These are phyloP conservation scores for Erythrobasidium hasegawianum DNA, from an alignment of 1,284 basidiomycete genomes.

Conservation along the genomic window DNA sequence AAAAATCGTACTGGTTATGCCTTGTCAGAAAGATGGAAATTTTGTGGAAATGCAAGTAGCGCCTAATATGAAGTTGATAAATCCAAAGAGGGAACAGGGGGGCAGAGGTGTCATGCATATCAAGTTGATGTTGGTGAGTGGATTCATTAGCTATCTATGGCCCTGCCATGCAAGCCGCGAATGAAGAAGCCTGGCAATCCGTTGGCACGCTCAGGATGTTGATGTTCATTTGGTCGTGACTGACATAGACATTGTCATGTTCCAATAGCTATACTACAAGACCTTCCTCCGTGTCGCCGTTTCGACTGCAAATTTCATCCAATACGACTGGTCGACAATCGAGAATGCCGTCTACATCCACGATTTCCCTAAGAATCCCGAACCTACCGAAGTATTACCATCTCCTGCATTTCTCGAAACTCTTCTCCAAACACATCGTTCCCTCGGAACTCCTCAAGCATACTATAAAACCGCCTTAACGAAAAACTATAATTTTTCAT, in stretches of 20 bases:
- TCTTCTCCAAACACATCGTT: conserved; percentile 11
- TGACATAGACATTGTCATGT: too few species aligned
- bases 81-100: conserved; percentile 20
- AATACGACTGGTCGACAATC: conserved; percentile 31
- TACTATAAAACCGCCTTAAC: conserved; percentile 14
- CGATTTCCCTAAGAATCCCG: conserved; percentile 13
- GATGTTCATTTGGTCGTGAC: neutral
- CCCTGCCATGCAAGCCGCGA: too few species aligned
- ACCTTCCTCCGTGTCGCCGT: conserved; percentile 26
- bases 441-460: conserved; percentile 20
- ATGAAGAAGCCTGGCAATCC: too few species aligned
- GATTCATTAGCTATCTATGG: too few species aligned
- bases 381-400: neutral
- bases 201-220: too few species aligned
- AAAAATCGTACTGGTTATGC: conserved; percentile 31
- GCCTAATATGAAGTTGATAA: conserved; percentile 26
- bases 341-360: conserved; percentile 33
- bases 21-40: conserved; percentile 4
- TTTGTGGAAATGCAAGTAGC: conserved; percentile 13
- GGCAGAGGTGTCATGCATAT: conserved; percentile 31
- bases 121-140: conserved; percentile 21
- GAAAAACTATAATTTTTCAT: conserved; percentile 7
- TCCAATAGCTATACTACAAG: conserved; percentile 29
- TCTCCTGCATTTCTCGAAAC: conserved; percentile 20
- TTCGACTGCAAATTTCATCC: conserved; percentile 24